phyloP scores from a whole-genome alignment of 2,329 filamentous ascomycete species.

The Rhinocladiella mackenziei region DNA sequence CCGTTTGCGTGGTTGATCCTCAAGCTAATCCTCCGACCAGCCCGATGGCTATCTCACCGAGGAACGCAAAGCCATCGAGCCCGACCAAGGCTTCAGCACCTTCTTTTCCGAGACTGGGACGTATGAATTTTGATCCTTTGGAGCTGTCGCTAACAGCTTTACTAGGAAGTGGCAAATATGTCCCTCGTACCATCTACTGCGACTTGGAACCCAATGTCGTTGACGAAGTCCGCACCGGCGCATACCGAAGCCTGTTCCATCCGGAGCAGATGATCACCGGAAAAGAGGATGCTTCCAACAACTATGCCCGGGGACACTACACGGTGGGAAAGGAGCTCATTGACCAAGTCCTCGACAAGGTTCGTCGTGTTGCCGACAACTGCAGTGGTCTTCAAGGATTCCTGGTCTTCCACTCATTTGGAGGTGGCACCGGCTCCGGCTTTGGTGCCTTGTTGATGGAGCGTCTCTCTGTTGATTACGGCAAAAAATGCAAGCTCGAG shows the following conservation, averaged over 20 bases:
- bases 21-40: conserved; percentile 48
- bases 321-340: conserved; percentile 99
- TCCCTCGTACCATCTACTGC: conserved; percentile 97
- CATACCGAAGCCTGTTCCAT: conserved; percentile 96
- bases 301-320: conserved; percentile 99
- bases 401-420: conserved; percentile 99
- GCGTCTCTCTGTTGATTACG: conserved; percentile 96
- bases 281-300: conserved; percentile 99
- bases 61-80: conserved; percentile 88
- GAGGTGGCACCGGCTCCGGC: conserved; percentile 96
- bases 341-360: conserved; percentile 95
- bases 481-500: conserved; percentile 99
- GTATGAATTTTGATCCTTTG: conserved; percentile 28
- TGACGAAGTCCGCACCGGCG: conserved; percentile 96
- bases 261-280: conserved; percentile 99
- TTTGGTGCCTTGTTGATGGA: conserved; percentile 97
- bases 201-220: conserved; percentile 99
- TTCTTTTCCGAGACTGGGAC: conserved; percentile 99
- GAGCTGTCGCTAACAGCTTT: conserved; percentile 7
- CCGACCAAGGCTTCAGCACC: conserved; percentile 98
- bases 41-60: conserved; percentile 98
- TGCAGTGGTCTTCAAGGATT: conserved; percentile 98
- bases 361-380: conserved; percentile 95
- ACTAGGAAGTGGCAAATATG: conserved; percentile 94
- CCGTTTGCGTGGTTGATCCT: conserved; percentile 15